These are phyloP conservation scores for Solanum verrucosum DNA, from an alignment of 257 asterid species.

Conservation along the genomic window DNA sequence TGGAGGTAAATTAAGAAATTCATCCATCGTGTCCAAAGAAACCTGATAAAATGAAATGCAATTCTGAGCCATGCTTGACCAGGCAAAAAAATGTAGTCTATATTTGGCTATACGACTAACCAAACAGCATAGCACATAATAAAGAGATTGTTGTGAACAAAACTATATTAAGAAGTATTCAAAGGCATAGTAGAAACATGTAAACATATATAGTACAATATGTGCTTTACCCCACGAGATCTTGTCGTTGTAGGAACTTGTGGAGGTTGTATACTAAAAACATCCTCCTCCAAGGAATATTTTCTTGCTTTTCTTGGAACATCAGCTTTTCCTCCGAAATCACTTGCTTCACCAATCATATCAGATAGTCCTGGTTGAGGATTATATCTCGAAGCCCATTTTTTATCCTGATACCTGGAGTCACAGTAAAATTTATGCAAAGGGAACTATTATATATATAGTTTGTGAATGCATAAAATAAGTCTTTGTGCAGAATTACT, in stretches of 20 bases:
- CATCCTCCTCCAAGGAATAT: slow-evolving; percentile 82
- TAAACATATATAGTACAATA: background rate
- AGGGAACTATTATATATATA: background rate
- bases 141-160: background rate
- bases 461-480: background rate
- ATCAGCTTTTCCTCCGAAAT: slow-evolving; percentile 14
- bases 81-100: background rate
- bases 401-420: slow-evolving; percentile 61
- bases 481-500: slow-evolving; percentile 29
- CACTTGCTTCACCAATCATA: slow-evolving; percentile 7
- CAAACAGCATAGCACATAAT: background rate
- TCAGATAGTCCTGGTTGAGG: slow-evolving; percentile 31
- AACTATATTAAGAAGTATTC: background rate
- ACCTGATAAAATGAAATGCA: slow-evolving; percentile 29
- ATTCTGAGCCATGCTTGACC: background rate
- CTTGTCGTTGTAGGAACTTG: slow-evolving; percentile 26
- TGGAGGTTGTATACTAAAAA: slow-evolving; percentile 25
- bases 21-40: slow-evolving; percentile 47
- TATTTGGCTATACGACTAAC: background rate
- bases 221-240: slow-evolving; percentile 53
- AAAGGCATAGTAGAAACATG: background rate
- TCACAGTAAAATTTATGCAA: background rate
- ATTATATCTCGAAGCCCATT: slow-evolving; percentile 53
- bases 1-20: slow-evolving; percentile 20
- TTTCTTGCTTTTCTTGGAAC: slow-evolving; percentile 87